A percentile compares a stretch with the other conserved stretches of the same genome.
These are phyloP conservation scores for Chalaropsis ovoidea DNA, from an alignment of 2,329 filamentous ascomycete genomes.

Conservation along the genomic window DNA sequence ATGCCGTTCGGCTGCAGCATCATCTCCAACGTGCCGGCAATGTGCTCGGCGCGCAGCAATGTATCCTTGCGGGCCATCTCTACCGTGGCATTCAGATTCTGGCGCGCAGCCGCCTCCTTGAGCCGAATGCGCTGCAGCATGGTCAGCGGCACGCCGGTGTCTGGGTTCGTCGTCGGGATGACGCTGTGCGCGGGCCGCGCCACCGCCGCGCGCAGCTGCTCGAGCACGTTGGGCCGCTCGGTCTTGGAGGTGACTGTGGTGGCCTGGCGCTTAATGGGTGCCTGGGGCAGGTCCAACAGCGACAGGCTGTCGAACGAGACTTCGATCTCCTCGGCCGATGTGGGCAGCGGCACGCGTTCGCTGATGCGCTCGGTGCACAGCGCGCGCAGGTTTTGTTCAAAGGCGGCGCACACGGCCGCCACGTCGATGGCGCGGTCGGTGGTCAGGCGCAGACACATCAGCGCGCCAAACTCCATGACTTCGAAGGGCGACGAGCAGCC, in stretches of 20 bases:
- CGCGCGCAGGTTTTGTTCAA: conserved; percentile 42
- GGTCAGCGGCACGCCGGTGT: conserved; percentile 47
- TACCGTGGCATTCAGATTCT: conserved; percentile 47
- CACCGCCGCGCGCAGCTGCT: conserved; percentile 27
- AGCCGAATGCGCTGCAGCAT: conserved; percentile 66
- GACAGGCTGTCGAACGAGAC: conserved; percentile 47
- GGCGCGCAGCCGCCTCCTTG: conserved; percentile 52
- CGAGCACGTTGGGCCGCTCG: conserved; percentile 40
- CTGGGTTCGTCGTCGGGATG: conserved; percentile 33
- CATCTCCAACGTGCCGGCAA: conserved; percentile 57
- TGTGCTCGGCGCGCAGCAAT: conserved; percentile 56
- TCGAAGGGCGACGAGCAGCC: conserved; percentile 34
- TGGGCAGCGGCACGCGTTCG: conserved; percentile 24
- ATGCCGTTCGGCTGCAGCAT: conserved; percentile 42
- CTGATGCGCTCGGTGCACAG: conserved; percentile 36
- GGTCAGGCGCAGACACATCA: conserved; percentile 41
- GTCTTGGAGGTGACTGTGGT: conserved; percentile 31
- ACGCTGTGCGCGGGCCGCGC: conserved; percentile 29
- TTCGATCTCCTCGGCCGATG: conserved; percentile 27
- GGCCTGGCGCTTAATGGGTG: conserved; percentile 32
- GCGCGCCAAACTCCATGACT: conserved; percentile 44
- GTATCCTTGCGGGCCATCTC: conserved; percentile 54
- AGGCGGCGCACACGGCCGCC: conserved; percentile 44
- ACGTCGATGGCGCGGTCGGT: conserved; percentile 38
- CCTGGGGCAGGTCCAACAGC: conserved; percentile 38